Conservation (phyloP, 2,329 filamentous ascomycete species). For the Neofusicoccum sp. region DNA sequence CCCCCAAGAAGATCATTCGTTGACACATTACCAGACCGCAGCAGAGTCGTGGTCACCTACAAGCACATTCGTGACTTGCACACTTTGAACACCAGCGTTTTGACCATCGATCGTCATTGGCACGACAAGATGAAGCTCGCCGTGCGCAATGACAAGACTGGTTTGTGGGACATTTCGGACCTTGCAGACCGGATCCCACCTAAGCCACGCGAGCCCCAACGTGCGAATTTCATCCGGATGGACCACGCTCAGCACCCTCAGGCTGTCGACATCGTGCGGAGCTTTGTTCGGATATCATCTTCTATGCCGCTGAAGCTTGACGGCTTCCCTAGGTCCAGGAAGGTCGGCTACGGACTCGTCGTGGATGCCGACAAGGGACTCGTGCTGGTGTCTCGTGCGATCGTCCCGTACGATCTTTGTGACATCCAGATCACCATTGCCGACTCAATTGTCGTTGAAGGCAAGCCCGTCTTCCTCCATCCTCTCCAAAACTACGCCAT, state of each 20-base stretch:
- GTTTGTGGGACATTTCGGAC: conserved; percentile 91
- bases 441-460: conserved; percentile 91
- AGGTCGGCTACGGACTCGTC: conserved; percentile 95
- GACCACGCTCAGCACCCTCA: conserved; percentile 84
- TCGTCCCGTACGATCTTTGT: conserved; percentile 94
- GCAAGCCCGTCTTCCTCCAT: conserved; percentile 92
- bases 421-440: conserved; percentile 96
- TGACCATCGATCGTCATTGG: conserved; percentile 95
- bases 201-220: conserved; percentile 66
- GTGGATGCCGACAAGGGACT: conserved; percentile 95
- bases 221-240: conserved; percentile 88
- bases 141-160: conserved; percentile 82
- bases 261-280: conserved; percentile 89
- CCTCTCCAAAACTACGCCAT: conserved; percentile 96
- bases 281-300: conserved; percentile 90
- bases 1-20: neutral
- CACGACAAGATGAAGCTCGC: conserved; percentile 91
- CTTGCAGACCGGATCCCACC: conserved; percentile 78
- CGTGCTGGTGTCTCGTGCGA: conserved; percentile 88
- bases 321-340: conserved; percentile 91
- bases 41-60: conserved; percentile 89
- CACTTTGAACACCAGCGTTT: conserved; percentile 87
- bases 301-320: conserved; percentile 95
- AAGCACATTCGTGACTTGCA: conserved; percentile 94
- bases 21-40: conserved; percentile 49